These are phyloP conservation scores for Taphrina betulina DNA, from an alignment of 1,139 yeast species.

Conservation along the genomic window DNA sequence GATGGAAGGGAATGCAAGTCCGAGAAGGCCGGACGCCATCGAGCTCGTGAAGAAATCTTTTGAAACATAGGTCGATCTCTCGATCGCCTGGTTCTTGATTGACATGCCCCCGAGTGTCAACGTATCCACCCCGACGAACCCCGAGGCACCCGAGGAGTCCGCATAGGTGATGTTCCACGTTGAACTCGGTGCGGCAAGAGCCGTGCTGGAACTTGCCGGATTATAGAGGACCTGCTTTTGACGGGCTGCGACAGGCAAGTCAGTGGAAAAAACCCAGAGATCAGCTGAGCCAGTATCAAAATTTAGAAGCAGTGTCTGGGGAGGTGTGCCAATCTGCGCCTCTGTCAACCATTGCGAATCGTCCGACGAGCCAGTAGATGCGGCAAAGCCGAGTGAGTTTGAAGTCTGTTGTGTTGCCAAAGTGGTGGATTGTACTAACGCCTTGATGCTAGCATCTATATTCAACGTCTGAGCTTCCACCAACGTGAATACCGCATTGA, in stretches of 20 bases:
- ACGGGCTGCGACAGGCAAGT: conserved; percentile 39
- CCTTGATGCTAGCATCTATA: neutral
- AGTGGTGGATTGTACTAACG: neutral
- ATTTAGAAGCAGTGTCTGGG: conserved; percentile 43
- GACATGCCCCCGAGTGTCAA: conserved; percentile 36
- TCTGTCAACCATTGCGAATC: conserved; percentile 30
- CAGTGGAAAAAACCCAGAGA: conserved; percentile 49
- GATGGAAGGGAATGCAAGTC: conserved; percentile 28
- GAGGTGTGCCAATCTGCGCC: conserved; percentile 47
- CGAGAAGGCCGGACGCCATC: conserved; percentile 29
- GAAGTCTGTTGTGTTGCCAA: neutral
- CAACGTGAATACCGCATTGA: conserved; percentile 7
- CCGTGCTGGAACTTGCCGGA: conserved; percentile 40
- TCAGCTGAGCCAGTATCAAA: conserved; percentile 53
- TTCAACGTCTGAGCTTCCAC: conserved; percentile 12
- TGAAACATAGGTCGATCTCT: conserved; percentile 21
- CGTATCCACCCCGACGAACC: conserved; percentile 41
- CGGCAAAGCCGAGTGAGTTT: conserved; percentile 22
- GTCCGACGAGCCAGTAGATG: conserved; percentile 27
- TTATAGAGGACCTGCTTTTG: conserved; percentile 45
- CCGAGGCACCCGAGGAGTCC: conserved; percentile 42
- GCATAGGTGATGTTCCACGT: conserved; percentile 45
- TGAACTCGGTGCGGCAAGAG: conserved; percentile 39
- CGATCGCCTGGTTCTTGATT: conserved; percentile 33
- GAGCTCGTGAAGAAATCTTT: conserved; percentile 22